Evolutionary conservation across 495 filamentous ascomycete species (phyloP).

Genomic region (Evansstolkia leycettana): DNA sequence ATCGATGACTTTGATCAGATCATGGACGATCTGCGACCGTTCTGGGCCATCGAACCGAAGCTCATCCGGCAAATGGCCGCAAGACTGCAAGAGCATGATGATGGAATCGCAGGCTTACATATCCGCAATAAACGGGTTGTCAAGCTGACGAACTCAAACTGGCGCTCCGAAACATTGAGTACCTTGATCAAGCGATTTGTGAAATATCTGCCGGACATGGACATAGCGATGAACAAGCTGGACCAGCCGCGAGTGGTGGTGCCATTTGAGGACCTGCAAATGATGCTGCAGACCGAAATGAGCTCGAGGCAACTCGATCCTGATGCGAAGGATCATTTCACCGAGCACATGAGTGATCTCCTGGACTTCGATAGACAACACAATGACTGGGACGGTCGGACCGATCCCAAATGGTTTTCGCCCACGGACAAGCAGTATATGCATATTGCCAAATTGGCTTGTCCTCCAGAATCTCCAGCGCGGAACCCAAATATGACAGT

Average conservation of each 20-base stretch:
- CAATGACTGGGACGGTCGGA: conserved; percentile 5
- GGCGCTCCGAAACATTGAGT: conserved; percentile 52
- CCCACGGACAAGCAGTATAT: conserved; percentile 40
- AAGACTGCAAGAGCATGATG: conserved; percentile 29
- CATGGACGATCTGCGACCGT: conserved; percentile 56
- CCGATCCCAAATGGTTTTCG: conserved; percentile 14
- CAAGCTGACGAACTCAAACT: conserved; percentile 38
- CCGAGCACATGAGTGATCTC: conserved; percentile 15
- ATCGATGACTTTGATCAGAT: conserved; percentile 68
- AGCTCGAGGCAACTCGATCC: conserved; percentile 28
- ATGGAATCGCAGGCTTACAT: conserved; percentile 41
- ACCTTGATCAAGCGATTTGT: conserved; percentile 44
- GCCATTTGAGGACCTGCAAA: conserved; percentile 52
- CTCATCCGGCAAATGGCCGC: conserved; percentile 40
- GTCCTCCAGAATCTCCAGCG: conserved; percentile 46
- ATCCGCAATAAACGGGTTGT: conserved; percentile 45
- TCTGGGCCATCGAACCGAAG: conserved; percentile 50
- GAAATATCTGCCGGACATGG: conserved; percentile 56
- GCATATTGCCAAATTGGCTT: conserved; percentile 47
- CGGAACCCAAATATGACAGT: conserved; percentile 29
- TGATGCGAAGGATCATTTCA: conserved; percentile 24
- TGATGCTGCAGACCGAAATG: conserved; percentile 40
- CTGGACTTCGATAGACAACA: conserved; percentile 6
- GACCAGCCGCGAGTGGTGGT: conserved; percentile 58
- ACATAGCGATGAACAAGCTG: conserved; percentile 55